Evolutionary conservation across 768 basidiomycete genomes (phyloP), one percentile per base, ranked within the genome.

Genomic region (Psilocybe tampanensis): DNA sequence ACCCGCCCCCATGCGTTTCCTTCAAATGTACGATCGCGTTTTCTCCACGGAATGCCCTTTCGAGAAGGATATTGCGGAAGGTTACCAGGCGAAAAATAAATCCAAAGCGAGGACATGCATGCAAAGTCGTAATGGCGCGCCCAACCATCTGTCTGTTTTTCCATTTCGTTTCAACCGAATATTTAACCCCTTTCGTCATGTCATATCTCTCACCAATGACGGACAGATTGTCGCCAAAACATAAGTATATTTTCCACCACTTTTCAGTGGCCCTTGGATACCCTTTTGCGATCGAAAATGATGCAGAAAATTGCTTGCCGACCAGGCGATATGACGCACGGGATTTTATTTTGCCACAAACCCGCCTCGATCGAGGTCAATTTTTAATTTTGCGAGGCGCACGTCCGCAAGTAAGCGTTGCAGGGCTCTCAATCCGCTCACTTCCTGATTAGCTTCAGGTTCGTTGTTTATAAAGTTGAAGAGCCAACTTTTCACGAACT

Each of bases 391-490:
- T 39, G 36, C 36, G 13, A 39, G 33, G 15, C n/a, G 15, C 13
- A 15, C 3, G n/a, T 13, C 36, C 36, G 12, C 4, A 13, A n/a
- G 6, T 39, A 13, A 39, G 15, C n/a, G 36, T 39, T 39, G 6
- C 36, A 39, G 36, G 23, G 29, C 21, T 23, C 42, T 23, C 23
- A 36, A 33, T 22, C 54, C 62, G 62, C 56, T 60, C 51, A 60
- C 53, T 58, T 60, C 58, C 59, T 58, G 62, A 63, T 63, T 58
- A 44, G 60, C 55, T 44, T 54, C 50, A 43, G 44, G 50, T 32
- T 44, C 50, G 55, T 48, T 52, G 59, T 34, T 55, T 58, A 57
- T 55, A 57, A n/a, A 55, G 49, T 47, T 52, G n/a, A 33, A 26
- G 18, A 24, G 32, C 13, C 39, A 45, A 33, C 55, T 23, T 55